Base-by-base conservation (phyloP, 495 filamentous ascomycete species). In the Aspergillus homomorphus region DNA sequence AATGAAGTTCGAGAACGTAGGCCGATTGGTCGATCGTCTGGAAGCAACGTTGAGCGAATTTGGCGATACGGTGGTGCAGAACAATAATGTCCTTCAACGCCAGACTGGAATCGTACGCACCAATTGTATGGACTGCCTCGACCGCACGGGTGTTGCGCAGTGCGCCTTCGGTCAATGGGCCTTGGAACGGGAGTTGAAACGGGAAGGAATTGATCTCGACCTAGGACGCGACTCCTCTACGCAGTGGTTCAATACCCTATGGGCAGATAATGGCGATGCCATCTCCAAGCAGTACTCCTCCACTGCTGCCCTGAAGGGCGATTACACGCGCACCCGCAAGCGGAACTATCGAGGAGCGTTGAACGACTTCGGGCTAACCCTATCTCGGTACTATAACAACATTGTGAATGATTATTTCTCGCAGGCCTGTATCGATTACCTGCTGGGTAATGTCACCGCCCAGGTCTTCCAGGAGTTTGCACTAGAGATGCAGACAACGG, bases 71-170 rank as follows among this genome's bases (percentile, higher is more conserved):
- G 80, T 87, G 1, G 71, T 84, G 38, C 73, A 77, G 16, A 71
- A 80, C 23, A 81, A 79, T 15, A 68, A 68, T 9, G 80, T 85
- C 7, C 62, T 77, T 20, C 69, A 74, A 26, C 78, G 67, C 44
- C 93, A 97, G 66, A 78, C 71, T 19, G 93, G 92, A 2, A 82
- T 96, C 14, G 65, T 97, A 15, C 77, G 93, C 54, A 96, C 90
- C 3, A 97, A 98, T 67, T 98, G 93, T 70, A 98, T 98, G 93
- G 93, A 98, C 66, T 98, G 93, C 63, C 81, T 98, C 15, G 92
- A 97, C 65, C 85, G 92, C 24, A 97, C 93, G 2, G 96, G 96
- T 59, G 90, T 97, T 28, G 91, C 92, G 20, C 93, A 96, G 72
- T 91, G 88, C 63, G 92, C 91, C 0, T 89, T 88, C 67, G 92